phyloP scores from a whole-genome alignment of 306 rosid species.

The Benincasa hispida region DNA sequence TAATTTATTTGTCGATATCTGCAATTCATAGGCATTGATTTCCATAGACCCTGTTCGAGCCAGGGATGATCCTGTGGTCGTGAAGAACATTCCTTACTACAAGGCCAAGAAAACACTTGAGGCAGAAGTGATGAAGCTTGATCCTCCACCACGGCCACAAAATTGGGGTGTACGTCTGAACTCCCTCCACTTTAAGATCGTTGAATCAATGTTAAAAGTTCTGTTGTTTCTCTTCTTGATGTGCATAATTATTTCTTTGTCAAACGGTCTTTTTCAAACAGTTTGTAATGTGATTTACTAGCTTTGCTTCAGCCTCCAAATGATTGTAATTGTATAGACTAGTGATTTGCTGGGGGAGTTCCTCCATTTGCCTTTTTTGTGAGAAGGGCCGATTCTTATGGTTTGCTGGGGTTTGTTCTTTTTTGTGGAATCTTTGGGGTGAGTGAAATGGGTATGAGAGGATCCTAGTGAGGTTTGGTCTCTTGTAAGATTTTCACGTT shows the following conservation, averaged over 20 bases:
- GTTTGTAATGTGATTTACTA: too few relatives aligned
- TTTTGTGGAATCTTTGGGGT: too few relatives aligned
- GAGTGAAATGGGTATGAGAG: too few relatives aligned
- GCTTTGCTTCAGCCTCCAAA: neutral
- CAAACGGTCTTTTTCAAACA: too few relatives aligned
- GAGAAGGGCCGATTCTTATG: too few relatives aligned
- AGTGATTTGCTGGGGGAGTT: too few relatives aligned
- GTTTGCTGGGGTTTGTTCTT: too few relatives aligned
- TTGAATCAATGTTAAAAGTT: neutral
- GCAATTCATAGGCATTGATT: slow-evolving; percentile 55
- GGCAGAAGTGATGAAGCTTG: slow-evolving; percentile 70
- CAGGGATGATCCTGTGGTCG: slow-evolving; percentile 77
- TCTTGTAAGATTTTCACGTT: too few relatives aligned
- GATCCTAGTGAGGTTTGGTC: too few relatives aligned
- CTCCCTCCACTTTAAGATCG: neutral
- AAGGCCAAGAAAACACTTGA: slow-evolving; percentile 83
- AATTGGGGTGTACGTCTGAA: slow-evolving; percentile 80
- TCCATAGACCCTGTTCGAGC: slow-evolving; percentile 88
- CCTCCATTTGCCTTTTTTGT: too few relatives aligned
- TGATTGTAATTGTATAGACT: neutral
- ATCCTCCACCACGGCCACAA: slow-evolving; percentile 84
- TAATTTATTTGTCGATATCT: neutral
- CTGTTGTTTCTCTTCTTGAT: too few relatives aligned
- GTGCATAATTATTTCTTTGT: too few relatives aligned
- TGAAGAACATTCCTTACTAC: slow-evolving; percentile 65